Percentiles rank a stretch among this genome's conserved stretches.
Conservation (phyloP, 805 yeast genomes). For the Ogataea naganishii region DNA sequence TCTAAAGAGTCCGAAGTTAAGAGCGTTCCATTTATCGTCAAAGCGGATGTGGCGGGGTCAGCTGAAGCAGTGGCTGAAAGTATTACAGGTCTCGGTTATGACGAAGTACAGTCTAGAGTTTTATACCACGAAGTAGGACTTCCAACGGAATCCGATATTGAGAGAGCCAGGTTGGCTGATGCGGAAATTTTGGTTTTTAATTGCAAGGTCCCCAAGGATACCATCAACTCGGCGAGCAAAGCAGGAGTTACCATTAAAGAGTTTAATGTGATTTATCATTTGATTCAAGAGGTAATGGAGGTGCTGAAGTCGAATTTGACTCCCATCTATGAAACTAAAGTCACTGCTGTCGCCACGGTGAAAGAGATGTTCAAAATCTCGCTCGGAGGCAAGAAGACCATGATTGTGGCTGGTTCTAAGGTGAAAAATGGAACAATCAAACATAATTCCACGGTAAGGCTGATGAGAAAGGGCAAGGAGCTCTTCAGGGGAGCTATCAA, state of each 20-base stretch:
- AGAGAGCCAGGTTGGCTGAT: constrained; percentile 58
- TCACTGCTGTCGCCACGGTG: constrained; percentile 57
- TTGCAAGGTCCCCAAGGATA: constrained; percentile 55
- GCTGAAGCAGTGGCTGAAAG: constrained; percentile 88
- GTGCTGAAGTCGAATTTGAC: constrained; percentile 50
- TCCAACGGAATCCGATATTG: constrained; percentile 58
- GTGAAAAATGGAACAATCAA: constrained; percentile 61
- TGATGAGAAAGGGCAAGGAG: constrained; percentile 40
- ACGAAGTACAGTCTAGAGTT: constrained; percentile 66
- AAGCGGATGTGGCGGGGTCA: constrained; percentile 92
- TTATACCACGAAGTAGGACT: constrained; percentile 72
- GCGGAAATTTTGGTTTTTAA: constrained; percentile 80
- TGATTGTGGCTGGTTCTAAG: constrained; percentile 81
- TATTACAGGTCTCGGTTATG: constrained; percentile 76
- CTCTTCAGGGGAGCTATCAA: constrained; percentile 37
- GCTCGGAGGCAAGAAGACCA: constrained; percentile 40
- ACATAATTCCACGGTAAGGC: constrained; percentile 36
- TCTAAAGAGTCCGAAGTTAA: constrained; percentile 20
- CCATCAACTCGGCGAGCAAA: constrained; percentile 46
- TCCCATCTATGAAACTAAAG: constrained; percentile 60
- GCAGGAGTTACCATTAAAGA: constrained; percentile 49
- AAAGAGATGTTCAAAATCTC: constrained; percentile 67
- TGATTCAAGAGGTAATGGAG: constrained; percentile 75
- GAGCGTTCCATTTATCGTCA: constrained; percentile 57
- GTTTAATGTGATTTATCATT: constrained; percentile 77